Evolutionary conservation across 345 rosid genomes (phyloP), one percentile per base, ranked within the genome.

Genomic region (Lepidium aucheri): DNA sequence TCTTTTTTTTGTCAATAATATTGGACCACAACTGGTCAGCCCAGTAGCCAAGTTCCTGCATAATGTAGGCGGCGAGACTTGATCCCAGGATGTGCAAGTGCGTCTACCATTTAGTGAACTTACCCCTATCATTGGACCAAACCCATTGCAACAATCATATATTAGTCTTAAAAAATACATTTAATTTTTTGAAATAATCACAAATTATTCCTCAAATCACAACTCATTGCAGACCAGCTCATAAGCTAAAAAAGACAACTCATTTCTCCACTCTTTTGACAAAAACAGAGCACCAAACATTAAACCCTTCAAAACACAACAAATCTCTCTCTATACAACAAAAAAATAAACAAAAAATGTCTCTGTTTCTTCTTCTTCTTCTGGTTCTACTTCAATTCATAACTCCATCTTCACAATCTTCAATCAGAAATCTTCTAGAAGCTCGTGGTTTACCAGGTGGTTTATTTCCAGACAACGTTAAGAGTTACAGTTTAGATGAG

Each of bases 381-480:
- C 46, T 67, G 42, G 63, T 81, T 26, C 47, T 78, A 22, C 72
- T 65, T 13, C 77, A 59, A 18, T 14, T 36, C 32, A 9, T 59
- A 20, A 51, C 63, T 24, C 63, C 50, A 44, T 60, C 76, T 58
- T 34, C 74, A 60, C 18, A 76, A 49, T 32, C 77, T 41, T 77
- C 95, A 28, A 59, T 91, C 12, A 81, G 83, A 13, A 68, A 63
- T 69, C 92, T 89, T 24, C 91, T 91, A 1, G 76, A 68, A 58
- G 83, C 83, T 76, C 87, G 84, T 34, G 98, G 98, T 54, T 69
- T 91, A 28, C 98, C 98, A 9, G 92, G 81, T 11, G 96, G 98
- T 5, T 74, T 91, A 4, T 91, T 91, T 67, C 98, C 96, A 0
- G 71, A 72, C 43, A 85, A 80, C 66, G 88, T 89, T 1, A 83